Evolutionary conservation across 257 asterid species (phyloP).

Genomic region (Gentiana straminea): DNA sequence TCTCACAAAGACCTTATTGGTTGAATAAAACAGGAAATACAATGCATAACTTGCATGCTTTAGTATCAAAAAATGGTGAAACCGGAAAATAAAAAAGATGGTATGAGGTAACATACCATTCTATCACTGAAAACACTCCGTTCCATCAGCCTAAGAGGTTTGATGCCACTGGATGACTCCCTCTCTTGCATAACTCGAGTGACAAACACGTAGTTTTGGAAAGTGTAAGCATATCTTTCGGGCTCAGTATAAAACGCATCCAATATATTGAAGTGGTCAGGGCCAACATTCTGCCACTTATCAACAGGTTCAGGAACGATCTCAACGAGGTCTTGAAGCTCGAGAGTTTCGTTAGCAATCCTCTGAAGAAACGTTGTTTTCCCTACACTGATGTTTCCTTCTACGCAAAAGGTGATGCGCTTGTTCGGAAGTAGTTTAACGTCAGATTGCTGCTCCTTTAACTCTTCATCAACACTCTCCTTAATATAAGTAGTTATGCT

Average conservation of each 20-base stretch:
- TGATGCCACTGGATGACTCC: conserved; percentile 69
- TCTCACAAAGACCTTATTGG: conserved; percentile 79
- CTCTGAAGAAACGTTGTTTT: conserved; percentile 87
- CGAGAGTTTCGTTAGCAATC: conserved; percentile 86
- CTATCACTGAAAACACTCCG: conserved; percentile 97
- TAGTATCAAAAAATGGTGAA: not conserved
- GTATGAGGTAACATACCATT: conserved; percentile 40
- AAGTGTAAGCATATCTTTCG: conserved; percentile 89
- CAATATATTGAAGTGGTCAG: conserved; percentile 78
- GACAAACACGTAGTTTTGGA: conserved; percentile 90
- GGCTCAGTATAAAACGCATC: conserved; percentile 94
- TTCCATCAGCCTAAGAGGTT: conserved; percentile 93
- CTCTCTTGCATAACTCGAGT: conserved; percentile 93
- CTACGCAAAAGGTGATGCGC: conserved; percentile 81
- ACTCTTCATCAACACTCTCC: conserved; percentile 84
- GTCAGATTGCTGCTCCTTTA: conserved; percentile 31
- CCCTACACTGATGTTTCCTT: conserved; percentile 96
- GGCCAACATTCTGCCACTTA: conserved; percentile 91
- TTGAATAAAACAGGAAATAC: conserved; percentile 4
- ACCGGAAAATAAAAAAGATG: not conserved
- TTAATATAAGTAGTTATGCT: conserved; percentile 80
- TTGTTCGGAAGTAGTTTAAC: conserved; percentile 37
- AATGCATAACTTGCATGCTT: not conserved
- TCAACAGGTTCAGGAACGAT: conserved; percentile 87
- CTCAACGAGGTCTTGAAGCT: conserved; percentile 90